Conservation (phyloP, 192 early-diverging fungal species). For the Linnemannia schmuckeri region DNA sequence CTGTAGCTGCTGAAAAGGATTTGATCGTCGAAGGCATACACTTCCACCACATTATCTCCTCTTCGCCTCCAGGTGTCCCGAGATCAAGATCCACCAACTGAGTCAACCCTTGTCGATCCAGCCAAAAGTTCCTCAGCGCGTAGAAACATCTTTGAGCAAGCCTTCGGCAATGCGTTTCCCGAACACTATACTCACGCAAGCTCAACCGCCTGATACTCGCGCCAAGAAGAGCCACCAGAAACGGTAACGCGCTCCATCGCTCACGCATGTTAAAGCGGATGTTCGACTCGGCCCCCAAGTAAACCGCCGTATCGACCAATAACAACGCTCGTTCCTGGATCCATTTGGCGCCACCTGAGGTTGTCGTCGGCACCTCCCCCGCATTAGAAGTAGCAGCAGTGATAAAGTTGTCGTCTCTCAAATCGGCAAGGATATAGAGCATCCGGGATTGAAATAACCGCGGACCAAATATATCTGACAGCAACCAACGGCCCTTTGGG, state of each 20-base stretch:
- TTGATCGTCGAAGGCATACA: slow-evolving; percentile 8
- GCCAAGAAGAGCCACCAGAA: slow-evolving; percentile 23
- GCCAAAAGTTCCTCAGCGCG: slow-evolving; percentile 32
- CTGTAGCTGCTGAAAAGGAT: neutral
- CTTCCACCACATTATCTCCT: neutral
- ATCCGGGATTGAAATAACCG: slow-evolving; percentile 23
- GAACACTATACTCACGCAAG: neutral
- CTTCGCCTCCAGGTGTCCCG: neutral
- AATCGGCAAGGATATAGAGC: slow-evolving; percentile 9
- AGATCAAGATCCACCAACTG: slow-evolving; percentile 31
- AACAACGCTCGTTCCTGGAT: slow-evolving; percentile 12
- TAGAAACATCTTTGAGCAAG: slow-evolving; percentile 17
- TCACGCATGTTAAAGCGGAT: slow-evolving; percentile 52
- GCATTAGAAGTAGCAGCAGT: neutral
- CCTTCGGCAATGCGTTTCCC: neutral
- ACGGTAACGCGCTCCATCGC: slow-evolving; percentile 22
- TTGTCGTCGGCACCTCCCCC: neutral
- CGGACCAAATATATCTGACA: slow-evolving; percentile 35
- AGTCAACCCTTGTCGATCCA: slow-evolving; percentile 13
- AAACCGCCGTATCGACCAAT: slow-evolving; percentile 21
- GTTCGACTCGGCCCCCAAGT: slow-evolving; percentile 35
- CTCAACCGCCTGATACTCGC: slow-evolving; percentile 15
- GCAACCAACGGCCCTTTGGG: slow-evolving; percentile 8
- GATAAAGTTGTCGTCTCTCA: neutral
- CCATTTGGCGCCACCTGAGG: neutral